These are phyloP conservation scores for Trametes polyzona DNA, from an alignment of 1,284 basidiomycete genomes.

Conservation along the genomic window DNA sequence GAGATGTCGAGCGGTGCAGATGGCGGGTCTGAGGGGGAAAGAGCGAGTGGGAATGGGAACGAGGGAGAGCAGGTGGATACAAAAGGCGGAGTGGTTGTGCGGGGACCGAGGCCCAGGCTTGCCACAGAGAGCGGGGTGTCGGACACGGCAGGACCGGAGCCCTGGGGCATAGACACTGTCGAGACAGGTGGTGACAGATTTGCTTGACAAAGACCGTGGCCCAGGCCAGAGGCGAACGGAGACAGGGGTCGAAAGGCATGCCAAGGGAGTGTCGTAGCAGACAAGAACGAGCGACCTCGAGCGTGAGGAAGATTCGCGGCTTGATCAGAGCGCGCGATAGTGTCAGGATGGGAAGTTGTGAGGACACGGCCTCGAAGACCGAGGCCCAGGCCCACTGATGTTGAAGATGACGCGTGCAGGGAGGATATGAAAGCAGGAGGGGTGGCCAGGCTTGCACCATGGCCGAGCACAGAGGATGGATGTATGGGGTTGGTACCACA, in stretches of 20 bases:
- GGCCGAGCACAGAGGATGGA: constrained; percentile 38
- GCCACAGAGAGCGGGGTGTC: no score
- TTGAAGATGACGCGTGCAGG: not conserved
- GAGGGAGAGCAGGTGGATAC: not conserved
- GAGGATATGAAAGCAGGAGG: constrained; percentile 9
- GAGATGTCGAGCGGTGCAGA: not conserved
- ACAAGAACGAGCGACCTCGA: constrained; percentile 4
- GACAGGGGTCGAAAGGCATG: constrained; percentile 4
- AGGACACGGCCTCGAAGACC: constrained; percentile 15
- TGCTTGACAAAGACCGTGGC: constrained; percentile 1
- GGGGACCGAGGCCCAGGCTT: no score
- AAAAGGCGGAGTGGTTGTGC: no score
- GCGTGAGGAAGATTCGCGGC: not conserved
- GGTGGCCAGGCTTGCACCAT: constrained; percentile 21
- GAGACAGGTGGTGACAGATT: no score
- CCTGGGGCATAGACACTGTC: no score
- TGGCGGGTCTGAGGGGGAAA: not conserved
- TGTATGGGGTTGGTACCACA: constrained; percentile 17
- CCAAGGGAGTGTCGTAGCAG: constrained; percentile 4
- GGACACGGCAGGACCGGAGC: no score
- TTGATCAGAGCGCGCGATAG: constrained; percentile 13
- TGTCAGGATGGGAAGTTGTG: not conserved
- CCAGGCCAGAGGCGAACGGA: not conserved
- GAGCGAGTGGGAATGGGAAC: not conserved
- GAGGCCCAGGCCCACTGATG: constrained; percentile 15